Conservation (phyloP, 352 stramenopile genomes). For the Thalassiosira exigua region DNA sequence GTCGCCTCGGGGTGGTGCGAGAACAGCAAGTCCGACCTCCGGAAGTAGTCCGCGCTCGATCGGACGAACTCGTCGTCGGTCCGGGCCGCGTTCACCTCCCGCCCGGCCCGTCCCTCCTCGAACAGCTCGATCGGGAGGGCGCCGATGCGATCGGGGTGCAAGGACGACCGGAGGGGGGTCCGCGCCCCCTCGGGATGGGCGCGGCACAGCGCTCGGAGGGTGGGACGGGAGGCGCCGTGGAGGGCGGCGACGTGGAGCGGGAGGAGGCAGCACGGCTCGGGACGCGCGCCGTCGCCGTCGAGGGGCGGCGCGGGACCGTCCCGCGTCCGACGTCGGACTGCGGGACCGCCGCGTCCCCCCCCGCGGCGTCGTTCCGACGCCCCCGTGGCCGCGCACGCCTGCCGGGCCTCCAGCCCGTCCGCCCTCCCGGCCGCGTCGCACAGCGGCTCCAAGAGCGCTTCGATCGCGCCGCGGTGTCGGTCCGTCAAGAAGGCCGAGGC, state of each 20-base stretch:
- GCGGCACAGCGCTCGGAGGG: constrained; percentile 39
- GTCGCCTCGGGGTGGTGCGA: constrained; percentile 46
- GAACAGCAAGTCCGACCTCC: constrained; percentile 53
- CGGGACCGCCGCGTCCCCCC: neutral
- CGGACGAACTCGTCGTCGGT: constrained; percentile 25
- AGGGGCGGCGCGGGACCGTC: neutral
- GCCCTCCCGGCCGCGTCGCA: neutral
- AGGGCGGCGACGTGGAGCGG: constrained; percentile 57
- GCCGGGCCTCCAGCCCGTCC: constrained; percentile 19
- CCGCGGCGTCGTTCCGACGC: neutral
- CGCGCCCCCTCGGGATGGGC: constrained; percentile 44
- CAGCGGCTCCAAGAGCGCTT: constrained; percentile 33
- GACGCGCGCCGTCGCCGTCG: neutral
- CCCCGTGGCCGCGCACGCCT: constrained; percentile 39
- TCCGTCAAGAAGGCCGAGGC: constrained; percentile 27
- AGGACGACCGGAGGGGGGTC: constrained; percentile 21
- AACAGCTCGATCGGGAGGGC: constrained; percentile 53
- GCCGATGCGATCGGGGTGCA: constrained; percentile 20
- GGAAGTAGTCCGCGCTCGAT: constrained; percentile 32
- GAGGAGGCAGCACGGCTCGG: constrained; percentile 20
- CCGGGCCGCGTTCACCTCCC: constrained; percentile 37
- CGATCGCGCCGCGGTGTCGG: constrained; percentile 31
- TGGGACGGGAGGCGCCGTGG: constrained; percentile 37
- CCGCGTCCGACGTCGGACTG: neutral
- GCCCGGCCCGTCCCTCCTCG: constrained; percentile 47